Evolutionary conservation across 495 filamentous ascomycete genomes (phyloP).

Genomic region (Chaetomium cochliodes): DNA sequence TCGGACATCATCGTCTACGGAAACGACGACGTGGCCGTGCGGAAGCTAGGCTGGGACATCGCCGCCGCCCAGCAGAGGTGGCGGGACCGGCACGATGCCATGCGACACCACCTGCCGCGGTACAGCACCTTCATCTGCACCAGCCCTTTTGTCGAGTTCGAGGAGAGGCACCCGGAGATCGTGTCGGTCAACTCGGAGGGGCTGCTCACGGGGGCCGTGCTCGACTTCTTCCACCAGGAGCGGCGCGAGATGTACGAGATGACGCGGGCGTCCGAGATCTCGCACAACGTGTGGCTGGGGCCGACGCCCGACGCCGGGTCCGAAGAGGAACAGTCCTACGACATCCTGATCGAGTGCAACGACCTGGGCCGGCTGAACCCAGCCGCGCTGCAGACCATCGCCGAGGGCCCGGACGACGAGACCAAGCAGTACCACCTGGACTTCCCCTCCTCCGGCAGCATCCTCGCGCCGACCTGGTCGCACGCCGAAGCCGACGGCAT

Average conservation of each 20-base stretch:
- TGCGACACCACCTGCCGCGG: constrained; percentile 53
- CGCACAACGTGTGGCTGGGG: constrained; percentile 85
- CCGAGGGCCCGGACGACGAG: constrained; percentile 42
- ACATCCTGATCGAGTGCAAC: constrained; percentile 81
- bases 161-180: constrained; percentile 64
- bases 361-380: constrained; percentile 72
- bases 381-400: constrained; percentile 49
- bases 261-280: constrained; percentile 85
- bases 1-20: constrained; percentile 93
- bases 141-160: constrained; percentile 71
- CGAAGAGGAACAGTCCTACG: constrained; percentile 51
- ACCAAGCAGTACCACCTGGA: constrained; percentile 58
- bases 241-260: constrained; percentile 88
- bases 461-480: constrained; percentile 76
- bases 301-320: constrained; percentile 70
- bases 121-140: constrained; percentile 81
- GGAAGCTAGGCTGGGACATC: constrained; percentile 67
- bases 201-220: constrained; percentile 68
- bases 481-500: constrained; percentile 78
- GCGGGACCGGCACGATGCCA: constrained; percentile 59
- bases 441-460: constrained; percentile 90
- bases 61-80: constrained; percentile 73
- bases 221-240: constrained; percentile 91
- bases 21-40: constrained; percentile 62
- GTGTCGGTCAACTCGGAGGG: constrained; percentile 75